A percentile compares a stretch with the other conserved stretches of the same genome.
Conservation (phyloP, 495 filamentous ascomycete genomes). For the Hypoxylon subgilvum region DNA sequence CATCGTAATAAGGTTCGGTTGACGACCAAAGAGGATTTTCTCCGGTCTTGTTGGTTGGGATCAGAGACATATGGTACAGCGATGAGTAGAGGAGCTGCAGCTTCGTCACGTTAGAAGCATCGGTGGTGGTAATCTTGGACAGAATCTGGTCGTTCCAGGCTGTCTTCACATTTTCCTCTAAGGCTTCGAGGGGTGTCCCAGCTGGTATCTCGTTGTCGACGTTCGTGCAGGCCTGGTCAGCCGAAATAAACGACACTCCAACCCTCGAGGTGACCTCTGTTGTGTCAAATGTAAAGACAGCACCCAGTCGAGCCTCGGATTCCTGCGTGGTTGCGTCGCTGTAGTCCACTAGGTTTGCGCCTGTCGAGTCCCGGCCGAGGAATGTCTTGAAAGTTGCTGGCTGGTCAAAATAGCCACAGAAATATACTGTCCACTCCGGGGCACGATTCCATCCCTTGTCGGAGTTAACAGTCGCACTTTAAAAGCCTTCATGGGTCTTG, state of each 20-base stretch:
- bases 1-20: conserved; percentile 68
- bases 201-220: conserved; percentile 64
- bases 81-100: conserved; percentile 68
- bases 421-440: conserved; percentile 69
- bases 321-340: conserved; percentile 27
- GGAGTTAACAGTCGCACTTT: conserved; percentile 1
- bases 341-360: conserved; percentile 36
- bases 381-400: conserved; percentile 57
- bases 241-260: conserved; percentile 73
- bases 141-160: conserved; percentile 68
- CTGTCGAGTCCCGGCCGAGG: conserved; percentile 49
- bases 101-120: conserved; percentile 58
- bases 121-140: conserved; percentile 65
- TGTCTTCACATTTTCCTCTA: conserved; percentile 55
- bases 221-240: conserved; percentile 65
- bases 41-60: conserved; percentile 74
- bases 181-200: conserved; percentile 50
- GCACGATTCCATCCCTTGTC: conserved; percentile 53
- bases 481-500: not conserved
- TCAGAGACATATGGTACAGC: conserved; percentile 71
- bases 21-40: conserved; percentile 74
- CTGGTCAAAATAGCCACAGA: conserved; percentile 69
- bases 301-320: conserved; percentile 48
- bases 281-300: conserved; percentile 49
- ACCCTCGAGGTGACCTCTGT: conserved; percentile 64